Base-by-base conservation (phyloP, 257 asterid genomes). In the Solanum medicagineum region DNA sequence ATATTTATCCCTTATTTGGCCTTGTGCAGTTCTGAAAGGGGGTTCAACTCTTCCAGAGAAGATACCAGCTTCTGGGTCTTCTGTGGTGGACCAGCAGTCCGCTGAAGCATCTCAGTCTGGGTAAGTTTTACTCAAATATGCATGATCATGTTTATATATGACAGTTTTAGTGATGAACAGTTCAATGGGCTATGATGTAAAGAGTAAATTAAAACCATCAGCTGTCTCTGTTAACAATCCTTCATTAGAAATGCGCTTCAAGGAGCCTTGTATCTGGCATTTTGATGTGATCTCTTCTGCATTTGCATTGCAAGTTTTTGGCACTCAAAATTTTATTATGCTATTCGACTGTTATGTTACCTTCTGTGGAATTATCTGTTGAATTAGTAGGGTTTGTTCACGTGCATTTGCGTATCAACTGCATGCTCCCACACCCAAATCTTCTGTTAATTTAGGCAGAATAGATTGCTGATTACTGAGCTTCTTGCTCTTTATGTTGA, bases 41-140 rank as follows among this genome's bases (percentile, higher is more conserved):
- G 91, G 83, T 90, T 90, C 99, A 81, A 95, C 94, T 84, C 87
- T 94, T 81, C 98, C 97, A 1, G 99, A 97, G 71, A 97, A 97
- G 90, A 85, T 90, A 55, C 93, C 94, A 19, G 88, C 97, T 80
- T 88, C 98, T 83, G 83, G 92, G 89, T 90, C 95, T 65, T 92
- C 95, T 85, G 81, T 81, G 83, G 90, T 87, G 74, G 98, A 96
- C 85, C 96, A 90, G 88, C 98, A 90, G 84, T 83, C 97, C 77
- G 81, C 92, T 85, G 99, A 95, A 79, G 90, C 47, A 69, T 86
- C 98, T 82, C 94, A 93, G 83, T 69, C 93, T n/a, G 98, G 96
- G 98, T 95, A 92, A 90, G 95, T 81, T 86, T 84, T 74, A 74
- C 85, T 81, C 54, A 70, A 65, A 62, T 80, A 49, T 68, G 69